These are phyloP conservation scores for Sicyos baderoa DNA, from an alignment of 306 rosid genomes.

Conservation along the genomic window DNA sequence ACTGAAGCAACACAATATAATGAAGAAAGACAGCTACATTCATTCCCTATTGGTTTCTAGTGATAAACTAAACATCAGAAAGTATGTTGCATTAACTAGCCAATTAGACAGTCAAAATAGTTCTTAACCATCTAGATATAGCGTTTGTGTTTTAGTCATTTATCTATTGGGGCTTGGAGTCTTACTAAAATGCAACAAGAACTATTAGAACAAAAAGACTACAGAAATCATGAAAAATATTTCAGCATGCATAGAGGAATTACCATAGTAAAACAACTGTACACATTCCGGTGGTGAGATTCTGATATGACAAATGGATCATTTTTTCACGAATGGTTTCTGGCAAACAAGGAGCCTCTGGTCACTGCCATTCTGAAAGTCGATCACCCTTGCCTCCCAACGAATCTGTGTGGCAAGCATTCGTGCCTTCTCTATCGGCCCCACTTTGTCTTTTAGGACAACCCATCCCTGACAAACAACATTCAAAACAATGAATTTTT, in stretches of 20 bases:
- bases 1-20: background rate
- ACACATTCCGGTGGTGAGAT: conserved; percentile 35
- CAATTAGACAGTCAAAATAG: conserved; percentile 4
- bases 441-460: conserved; percentile 64
- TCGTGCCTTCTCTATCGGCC: conserved; percentile 77
- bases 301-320: conserved; percentile 33
- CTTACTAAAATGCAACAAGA: background rate
- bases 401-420: conserved; percentile 70
- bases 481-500: conserved; percentile 21
- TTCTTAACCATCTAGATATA: background rate
- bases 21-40: too few species aligned
- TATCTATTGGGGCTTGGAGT: background rate
- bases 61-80: background rate
- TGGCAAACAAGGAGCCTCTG: conserved; percentile 93
- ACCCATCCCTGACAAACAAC: conserved; percentile 70
- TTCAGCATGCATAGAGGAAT: conserved; percentile 29
- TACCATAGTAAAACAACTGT: conserved; percentile 53
- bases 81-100: background rate
- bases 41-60: background rate
- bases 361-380: conserved; percentile 90
- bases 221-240: background rate
- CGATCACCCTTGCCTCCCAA: conserved; percentile 99
- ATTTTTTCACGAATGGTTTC: conserved; percentile 79
- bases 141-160: background rate
- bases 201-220: background rate